A percentile compares a stretch with the other conserved stretches of the same genome.
phyloP scores from a whole-genome alignment of 1,284 basidiomycete genomes.

The Apiotrichum porosum region DNA sequence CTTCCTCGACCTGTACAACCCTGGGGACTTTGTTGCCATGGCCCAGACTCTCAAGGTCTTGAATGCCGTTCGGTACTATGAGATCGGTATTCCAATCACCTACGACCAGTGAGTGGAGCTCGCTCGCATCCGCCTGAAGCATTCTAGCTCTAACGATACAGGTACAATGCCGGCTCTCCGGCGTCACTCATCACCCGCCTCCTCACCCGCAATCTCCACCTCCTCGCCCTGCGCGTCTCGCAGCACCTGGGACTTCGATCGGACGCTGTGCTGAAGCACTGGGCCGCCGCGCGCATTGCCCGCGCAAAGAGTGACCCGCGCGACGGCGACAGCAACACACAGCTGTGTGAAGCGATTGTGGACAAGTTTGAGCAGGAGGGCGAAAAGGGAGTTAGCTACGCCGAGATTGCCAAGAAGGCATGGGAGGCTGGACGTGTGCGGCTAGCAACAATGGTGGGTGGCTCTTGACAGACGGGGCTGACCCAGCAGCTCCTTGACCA shows the following conservation, averaged over 20 bases:
- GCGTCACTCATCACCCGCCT: constrained; percentile 74
- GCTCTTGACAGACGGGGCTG: background rate
- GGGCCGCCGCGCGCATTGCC: constrained; percentile 88
- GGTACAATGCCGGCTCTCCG: constrained; percentile 71
- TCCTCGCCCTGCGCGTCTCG: constrained; percentile 88
- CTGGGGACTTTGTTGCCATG: constrained; percentile 84
- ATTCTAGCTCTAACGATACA: constrained; percentile 39
- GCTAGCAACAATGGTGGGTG: constrained; percentile 76
- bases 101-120: constrained; percentile 76
- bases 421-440: constrained; percentile 84
- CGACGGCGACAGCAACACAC: constrained; percentile 62
- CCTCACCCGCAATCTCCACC: constrained; percentile 80
- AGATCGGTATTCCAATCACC: constrained; percentile 89
- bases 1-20: constrained; percentile 88
- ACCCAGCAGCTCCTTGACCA: constrained; percentile 73
- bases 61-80: constrained; percentile 84
- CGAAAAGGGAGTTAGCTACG: constrained; percentile 67
- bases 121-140: too few relatives aligned
- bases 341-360: constrained; percentile 74
- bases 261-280: constrained; percentile 85
- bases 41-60: constrained; percentile 89
- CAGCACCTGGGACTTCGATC: constrained; percentile 75
- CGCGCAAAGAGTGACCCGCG: constrained; percentile 57
- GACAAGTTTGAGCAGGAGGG: constrained; percentile 69
- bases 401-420: constrained; percentile 88